These are phyloP conservation scores for Tricholoma sp. DNA, from an alignment of 768 basidiomycete genomes.

Conservation along the genomic window DNA sequence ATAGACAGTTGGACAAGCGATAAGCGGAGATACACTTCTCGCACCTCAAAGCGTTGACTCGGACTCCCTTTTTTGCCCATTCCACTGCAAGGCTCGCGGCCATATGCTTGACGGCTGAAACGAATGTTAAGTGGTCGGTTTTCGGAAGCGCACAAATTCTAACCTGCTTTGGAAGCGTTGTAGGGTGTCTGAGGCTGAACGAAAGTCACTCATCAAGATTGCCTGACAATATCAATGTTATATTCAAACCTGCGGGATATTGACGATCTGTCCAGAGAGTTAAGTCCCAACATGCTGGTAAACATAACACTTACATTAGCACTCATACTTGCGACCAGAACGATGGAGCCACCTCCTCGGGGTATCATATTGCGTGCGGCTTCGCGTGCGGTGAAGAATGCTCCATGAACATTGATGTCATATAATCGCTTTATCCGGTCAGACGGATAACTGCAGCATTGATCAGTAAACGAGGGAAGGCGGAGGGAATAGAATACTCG, in stretches of 20 bases:
- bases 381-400: slow-evolving; percentile 94
- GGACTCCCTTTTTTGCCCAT: slow-evolving; percentile 87
- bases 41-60: slow-evolving; percentile 79
- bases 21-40: slow-evolving; percentile 5
- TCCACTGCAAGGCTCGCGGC: slow-evolving; percentile 89
- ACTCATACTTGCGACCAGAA: slow-evolving; percentile 89
- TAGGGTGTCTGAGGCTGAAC: slow-evolving; percentile 85
- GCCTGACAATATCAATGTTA: not conserved
- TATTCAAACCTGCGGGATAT: slow-evolving; percentile 70
- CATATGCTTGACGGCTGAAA: slow-evolving; percentile 86
- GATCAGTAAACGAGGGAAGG: not conserved
- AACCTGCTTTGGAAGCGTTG: slow-evolving; percentile 91
- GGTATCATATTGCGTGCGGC: slow-evolving; percentile 91
- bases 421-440: slow-evolving; percentile 80
- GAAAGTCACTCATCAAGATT: not conserved
- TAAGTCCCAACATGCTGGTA: not conserved
- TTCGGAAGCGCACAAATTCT: slow-evolving; percentile 9
- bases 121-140: not conserved
- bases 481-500: slow-evolving; percentile 46
- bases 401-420: slow-evolving; percentile 92
- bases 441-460: slow-evolving; percentile 64
- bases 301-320: slow-evolving; percentile 56
- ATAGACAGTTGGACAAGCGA: not conserved
- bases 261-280: slow-evolving; percentile 56
- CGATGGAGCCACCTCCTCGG: slow-evolving; percentile 71